Evolutionary conservation across 108 stramenopile species (phyloP).

Genomic region (Cyclotella choctawhatcheeana): DNA sequence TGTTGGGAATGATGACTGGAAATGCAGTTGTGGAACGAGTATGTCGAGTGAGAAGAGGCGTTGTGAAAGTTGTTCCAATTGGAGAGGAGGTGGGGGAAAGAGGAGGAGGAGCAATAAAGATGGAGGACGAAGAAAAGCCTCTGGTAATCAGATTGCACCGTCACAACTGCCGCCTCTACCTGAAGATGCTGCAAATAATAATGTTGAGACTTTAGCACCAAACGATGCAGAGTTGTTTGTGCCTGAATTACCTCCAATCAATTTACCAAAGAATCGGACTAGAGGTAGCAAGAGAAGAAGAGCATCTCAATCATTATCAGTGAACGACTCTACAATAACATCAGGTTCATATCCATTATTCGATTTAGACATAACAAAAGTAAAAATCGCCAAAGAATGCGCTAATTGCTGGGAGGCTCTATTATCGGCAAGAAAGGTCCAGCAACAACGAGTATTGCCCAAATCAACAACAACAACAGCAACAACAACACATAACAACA

Average conservation of each 20-base stretch:
- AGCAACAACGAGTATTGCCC: no score
- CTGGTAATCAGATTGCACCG: not conserved
- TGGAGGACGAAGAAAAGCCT: not conserved
- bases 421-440: constrained; percentile 11
- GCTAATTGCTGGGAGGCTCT: constrained; percentile 29
- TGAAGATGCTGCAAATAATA: no score
- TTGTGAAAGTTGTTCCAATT: constrained; percentile 4
- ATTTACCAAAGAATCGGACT: no score
- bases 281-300: no score
- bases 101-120: not conserved
- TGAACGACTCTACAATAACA: not conserved
- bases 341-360: not conserved
- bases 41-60: constrained; percentile 5
- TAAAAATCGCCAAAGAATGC: constrained; percentile 33
- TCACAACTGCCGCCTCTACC: no score
- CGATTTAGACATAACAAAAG: constrained; percentile 19
- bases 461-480: not conserved
- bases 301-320: not conserved
- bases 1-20: no score
- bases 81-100: constrained; percentile 7
- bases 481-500: not conserved
- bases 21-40: constrained; percentile 2
- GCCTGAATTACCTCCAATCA: no score
- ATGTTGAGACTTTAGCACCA: no score
- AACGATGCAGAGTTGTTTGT: no score